A percentile compares a stretch with the other conserved stretches of the same genome.
These are phyloP conservation scores for Malassezia obtusa DNA, from an alignment of 1,284 basidiomycete species.

Conservation along the genomic window DNA sequence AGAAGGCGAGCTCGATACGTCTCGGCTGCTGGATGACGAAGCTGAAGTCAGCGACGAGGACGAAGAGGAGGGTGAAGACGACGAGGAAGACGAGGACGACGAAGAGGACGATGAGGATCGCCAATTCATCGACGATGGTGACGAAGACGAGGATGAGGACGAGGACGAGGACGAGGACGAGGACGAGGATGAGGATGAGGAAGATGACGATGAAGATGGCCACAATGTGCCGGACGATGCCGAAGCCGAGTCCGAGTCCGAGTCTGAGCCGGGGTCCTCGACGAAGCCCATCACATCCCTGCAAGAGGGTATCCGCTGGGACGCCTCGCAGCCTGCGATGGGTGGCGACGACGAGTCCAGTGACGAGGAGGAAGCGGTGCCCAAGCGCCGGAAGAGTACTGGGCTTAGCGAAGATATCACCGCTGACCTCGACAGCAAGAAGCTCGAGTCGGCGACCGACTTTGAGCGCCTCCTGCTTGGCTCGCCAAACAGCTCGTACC, in stretches of 20 bases:
- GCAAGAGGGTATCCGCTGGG: constrained; percentile 14
- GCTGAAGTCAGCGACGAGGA: constrained; percentile 1
- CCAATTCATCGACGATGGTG: constrained; percentile 15
- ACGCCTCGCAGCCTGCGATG: not conserved
- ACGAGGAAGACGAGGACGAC: constrained; percentile 17
- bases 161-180: constrained; percentile 24
- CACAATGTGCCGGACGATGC: constrained; percentile 7
- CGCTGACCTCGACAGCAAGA: constrained; percentile 35
- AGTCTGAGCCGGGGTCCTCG: not conserved
- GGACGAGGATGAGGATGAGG: constrained; percentile 22
- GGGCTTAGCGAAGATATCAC: constrained; percentile 33
- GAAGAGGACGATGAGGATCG: constrained; percentile 23
- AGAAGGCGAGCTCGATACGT: not conserved
- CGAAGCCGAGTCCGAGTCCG: not conserved
- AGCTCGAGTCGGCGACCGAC: constrained; percentile 78
- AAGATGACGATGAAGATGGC: constrained; percentile 16
- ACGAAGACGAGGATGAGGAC: constrained; percentile 25
- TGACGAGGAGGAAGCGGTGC: constrained; percentile 35
- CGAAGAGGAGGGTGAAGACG: not conserved
- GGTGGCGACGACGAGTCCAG: constrained; percentile 54
- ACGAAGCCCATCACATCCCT: not conserved
- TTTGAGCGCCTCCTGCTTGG: constrained; percentile 87
- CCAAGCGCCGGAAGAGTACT: constrained; percentile 30
- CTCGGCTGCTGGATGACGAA: not conserved
- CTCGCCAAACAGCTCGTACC: constrained; percentile 93